phyloP scores from a whole-genome alignment of 805 yeast genomes.

The Teunomyces kruisii region DNA sequence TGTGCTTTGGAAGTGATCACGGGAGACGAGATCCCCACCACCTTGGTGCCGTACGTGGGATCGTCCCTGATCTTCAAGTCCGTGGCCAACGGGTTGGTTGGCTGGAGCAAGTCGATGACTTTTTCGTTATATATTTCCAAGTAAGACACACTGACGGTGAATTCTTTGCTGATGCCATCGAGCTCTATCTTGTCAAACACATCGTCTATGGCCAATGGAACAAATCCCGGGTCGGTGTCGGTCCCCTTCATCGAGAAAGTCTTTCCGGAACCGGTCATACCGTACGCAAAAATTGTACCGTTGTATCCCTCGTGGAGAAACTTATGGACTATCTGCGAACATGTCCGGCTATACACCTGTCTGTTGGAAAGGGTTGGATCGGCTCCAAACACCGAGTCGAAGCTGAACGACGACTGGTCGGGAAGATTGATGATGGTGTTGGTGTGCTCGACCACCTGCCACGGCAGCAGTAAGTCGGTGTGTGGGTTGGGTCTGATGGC shows the following conservation, averaged over 20 bases:
- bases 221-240: constrained; percentile 62
- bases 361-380: constrained; percentile 43
- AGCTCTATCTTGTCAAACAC: constrained; percentile 50
- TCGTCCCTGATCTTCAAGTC: constrained; percentile 83
- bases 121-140: constrained; percentile 87
- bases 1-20: constrained; percentile 57
- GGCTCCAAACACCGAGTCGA: constrained; percentile 77
- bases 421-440: constrained; percentile 47
- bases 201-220: constrained; percentile 62
- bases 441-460: constrained; percentile 16
- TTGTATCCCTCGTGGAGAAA: constrained; percentile 70
- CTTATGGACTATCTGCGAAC: constrained; percentile 55
- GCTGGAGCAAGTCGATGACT: constrained; percentile 69
- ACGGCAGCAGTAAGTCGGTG: constrained; percentile 14
- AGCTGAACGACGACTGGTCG: constrained; percentile 60
- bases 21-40: constrained; percentile 70
- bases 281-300: constrained; percentile 90
- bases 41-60: constrained; percentile 65
- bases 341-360: constrained; percentile 56
- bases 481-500: constrained; percentile 76
- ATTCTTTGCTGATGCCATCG: constrained; percentile 27
- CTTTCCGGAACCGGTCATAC: constrained; percentile 93
- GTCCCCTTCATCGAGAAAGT: constrained; percentile 85
- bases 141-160: constrained; percentile 63
- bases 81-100: constrained; percentile 17